These are phyloP conservation scores for Pterocarpus macrocarpus DNA, from an alignment of 306 rosid genomes.

Conservation along the genomic window DNA sequence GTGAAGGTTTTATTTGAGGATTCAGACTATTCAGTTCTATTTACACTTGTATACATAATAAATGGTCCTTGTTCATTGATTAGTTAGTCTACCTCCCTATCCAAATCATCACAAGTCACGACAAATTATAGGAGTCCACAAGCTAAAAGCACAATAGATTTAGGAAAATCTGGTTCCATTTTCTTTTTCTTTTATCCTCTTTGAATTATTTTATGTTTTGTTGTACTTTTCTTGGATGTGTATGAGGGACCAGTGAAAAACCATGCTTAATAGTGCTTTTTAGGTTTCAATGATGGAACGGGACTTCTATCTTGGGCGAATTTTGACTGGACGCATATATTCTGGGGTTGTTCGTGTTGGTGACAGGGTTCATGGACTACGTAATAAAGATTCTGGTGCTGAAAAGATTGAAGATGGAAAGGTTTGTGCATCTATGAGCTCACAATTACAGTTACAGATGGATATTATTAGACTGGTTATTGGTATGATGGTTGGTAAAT, in stretches of 20 bases:
- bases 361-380: constrained; percentile 90
- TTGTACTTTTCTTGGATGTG: neutral
- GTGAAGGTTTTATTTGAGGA: neutral
- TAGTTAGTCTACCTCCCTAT: constrained; percentile 14
- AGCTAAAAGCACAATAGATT: constrained; percentile 16
- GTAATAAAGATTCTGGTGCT: constrained; percentile 73
- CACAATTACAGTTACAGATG: constrained; percentile 30
- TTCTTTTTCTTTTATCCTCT: constrained; percentile 11
- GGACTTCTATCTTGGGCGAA: constrained; percentile 90
- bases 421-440: constrained; percentile 59
- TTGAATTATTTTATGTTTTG: constrained; percentile 25
- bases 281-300: constrained; percentile 99
- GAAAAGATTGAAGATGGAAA: constrained; percentile 96
- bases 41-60: neutral
- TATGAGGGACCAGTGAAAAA: constrained; percentile 51
- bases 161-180: constrained; percentile 35
- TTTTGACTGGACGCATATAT: constrained; percentile 90
- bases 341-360: constrained; percentile 86
- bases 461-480: constrained; percentile 8
- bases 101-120: constrained; percentile 31
- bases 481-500: constrained; percentile 27
- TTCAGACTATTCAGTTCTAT: constrained; percentile 8
- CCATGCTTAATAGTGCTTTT: constrained; percentile 60
- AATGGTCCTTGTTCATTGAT: constrained; percentile 29
- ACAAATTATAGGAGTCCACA: constrained; percentile 9